These are phyloP conservation scores for Fabrea salina DNA, from an alignment of 169 alveolate genomes.

Conservation along the genomic window DNA sequence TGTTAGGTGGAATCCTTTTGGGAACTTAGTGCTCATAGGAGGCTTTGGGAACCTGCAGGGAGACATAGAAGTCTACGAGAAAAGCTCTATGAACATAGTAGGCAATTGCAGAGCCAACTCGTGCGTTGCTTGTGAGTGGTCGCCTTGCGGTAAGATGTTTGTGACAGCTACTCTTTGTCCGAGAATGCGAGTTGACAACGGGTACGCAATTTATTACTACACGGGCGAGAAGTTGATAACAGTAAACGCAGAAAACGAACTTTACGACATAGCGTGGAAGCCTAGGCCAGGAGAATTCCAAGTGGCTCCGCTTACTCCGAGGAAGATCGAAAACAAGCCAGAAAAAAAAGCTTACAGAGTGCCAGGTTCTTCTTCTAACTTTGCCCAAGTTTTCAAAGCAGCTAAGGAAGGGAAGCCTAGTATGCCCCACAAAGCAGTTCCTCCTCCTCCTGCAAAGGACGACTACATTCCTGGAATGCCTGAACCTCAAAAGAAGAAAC, in stretches of 20 bases:
- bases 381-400: slow-evolving; percentile 18
- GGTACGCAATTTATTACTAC: slow-evolving; percentile 41
- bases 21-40: slow-evolving; percentile 48
- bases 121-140: slow-evolving; percentile 58
- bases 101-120: slow-evolving; percentile 54
- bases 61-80: slow-evolving; percentile 65
- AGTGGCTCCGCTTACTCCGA: background rate
- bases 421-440: too few species aligned
- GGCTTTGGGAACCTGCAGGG: slow-evolving; percentile 83
- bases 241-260: background rate
- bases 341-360: slow-evolving; percentile 5
- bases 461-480: too few species aligned
- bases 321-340: background rate
- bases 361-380: slow-evolving; percentile 3
- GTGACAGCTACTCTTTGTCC: slow-evolving; percentile 62
- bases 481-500: too few species aligned
- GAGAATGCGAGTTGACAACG: slow-evolving; percentile 72
- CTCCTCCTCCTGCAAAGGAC: too few species aligned
- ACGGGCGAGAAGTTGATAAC: slow-evolving; percentile 34
- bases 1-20: slow-evolving; percentile 46
- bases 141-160: slow-evolving; percentile 55
- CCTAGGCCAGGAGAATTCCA: background rate
- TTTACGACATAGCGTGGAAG: slow-evolving; percentile 3
- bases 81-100: slow-evolving; percentile 29
- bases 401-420: too few species aligned